These are phyloP conservation scores for Spizellomyces sp. DNA, from an alignment of 192 early-diverging fungal species.

Conservation along the genomic window DNA sequence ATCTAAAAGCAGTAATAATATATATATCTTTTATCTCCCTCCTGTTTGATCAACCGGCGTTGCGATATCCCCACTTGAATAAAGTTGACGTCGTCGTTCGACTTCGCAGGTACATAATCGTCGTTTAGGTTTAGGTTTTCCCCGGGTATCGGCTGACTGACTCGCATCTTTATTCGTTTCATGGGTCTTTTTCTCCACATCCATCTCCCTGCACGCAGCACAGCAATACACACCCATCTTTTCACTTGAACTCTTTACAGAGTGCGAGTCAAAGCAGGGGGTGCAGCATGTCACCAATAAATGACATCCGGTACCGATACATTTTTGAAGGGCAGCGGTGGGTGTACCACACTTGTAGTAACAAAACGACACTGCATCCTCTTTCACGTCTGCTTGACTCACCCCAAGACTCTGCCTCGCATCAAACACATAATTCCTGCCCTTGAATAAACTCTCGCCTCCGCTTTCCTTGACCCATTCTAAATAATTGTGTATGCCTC, in stretches of 20 bases:
- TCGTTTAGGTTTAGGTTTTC: too few species aligned
- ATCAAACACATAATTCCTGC: conserved; percentile 75
- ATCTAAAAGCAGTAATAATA: too few species aligned
- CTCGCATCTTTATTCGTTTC: too few species aligned
- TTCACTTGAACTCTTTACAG: not conserved
- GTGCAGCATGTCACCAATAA: conserved; percentile 53
- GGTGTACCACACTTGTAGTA: conserved; percentile 35
- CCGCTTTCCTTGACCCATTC: conserved; percentile 58
- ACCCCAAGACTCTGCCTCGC: conserved; percentile 52
- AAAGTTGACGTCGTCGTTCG: too few species aligned
- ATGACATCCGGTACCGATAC: conserved; percentile 51
- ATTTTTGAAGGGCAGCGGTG: conserved; percentile 56
- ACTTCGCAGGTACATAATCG: too few species aligned
- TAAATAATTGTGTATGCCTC: conserved; percentile 70
- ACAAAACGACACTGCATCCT: conserved; percentile 9
- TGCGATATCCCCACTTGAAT: too few species aligned
- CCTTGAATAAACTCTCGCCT: conserved; percentile 54
- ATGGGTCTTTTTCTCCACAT: not conserved
- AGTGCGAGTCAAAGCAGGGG: not conserved
- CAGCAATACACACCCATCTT: conserved; percentile 44
- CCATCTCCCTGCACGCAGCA: conserved; percentile 31
- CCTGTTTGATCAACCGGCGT: too few species aligned
- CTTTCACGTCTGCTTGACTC: too few species aligned
- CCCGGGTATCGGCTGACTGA: too few species aligned
- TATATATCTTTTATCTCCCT: too few species aligned